Percentiles rank a stretch among this genome's conserved stretches.
Evolutionary conservation across 192 early-diverging fungal species (phyloP).

Genomic region (Lunasporangiospora selenospora): DNA sequence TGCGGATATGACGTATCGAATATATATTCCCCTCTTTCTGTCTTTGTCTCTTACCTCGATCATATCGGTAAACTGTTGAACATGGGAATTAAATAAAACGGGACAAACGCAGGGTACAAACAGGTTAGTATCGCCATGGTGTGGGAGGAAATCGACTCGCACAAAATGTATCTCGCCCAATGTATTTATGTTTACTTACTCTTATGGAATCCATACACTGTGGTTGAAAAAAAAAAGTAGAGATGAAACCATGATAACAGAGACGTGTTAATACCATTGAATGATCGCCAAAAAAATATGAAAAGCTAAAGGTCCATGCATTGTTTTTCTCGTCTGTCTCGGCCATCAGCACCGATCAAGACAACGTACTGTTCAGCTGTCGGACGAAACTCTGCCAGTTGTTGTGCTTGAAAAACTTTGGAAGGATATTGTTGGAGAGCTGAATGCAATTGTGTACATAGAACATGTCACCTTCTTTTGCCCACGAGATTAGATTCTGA

Average conservation of each 20-base stretch:
- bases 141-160: not conserved
- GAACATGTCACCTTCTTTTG: slow-evolving; percentile 83
- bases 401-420: slow-evolving; percentile 91
- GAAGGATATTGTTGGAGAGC: slow-evolving; percentile 78
- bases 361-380: slow-evolving; percentile 77
- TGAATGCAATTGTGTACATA: slow-evolving; percentile 87
- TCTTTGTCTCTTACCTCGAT: slow-evolving; percentile 43
- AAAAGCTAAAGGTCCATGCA: not conserved
- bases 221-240: not conserved
- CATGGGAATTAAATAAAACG: not conserved
- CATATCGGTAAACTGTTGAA: slow-evolving; percentile 29
- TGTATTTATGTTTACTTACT: slow-evolving; percentile 45
- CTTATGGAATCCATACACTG: slow-evolving; percentile 85
- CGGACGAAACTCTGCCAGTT: slow-evolving; percentile 93
- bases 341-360: not conserved
- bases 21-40: too few species aligned
- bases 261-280: not conserved
- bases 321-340: not conserved
- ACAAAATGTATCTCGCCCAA: not conserved
- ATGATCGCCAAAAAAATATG: not conserved
- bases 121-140: slow-evolving; percentile 1
- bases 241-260: not conserved
- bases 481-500: slow-evolving; percentile 76
- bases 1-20: not conserved
- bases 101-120: not conserved